Evolutionary conservation across 768 basidiomycete genomes (phyloP).

Genomic region (Amanita pallidorosea): DNA sequence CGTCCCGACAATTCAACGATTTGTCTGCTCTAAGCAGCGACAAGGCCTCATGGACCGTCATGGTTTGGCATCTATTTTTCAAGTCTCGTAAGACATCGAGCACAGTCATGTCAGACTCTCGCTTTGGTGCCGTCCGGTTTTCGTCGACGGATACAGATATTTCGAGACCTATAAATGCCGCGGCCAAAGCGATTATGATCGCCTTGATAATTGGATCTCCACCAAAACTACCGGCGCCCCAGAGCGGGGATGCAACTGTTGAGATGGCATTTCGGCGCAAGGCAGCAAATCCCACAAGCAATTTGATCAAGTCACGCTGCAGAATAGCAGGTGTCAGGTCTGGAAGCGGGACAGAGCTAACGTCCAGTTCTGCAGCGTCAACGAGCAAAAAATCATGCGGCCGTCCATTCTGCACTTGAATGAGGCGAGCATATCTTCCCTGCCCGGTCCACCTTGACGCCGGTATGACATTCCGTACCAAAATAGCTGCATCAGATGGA

Average conservation of each 20-base stretch:
- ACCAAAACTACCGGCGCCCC: constrained; percentile 25
- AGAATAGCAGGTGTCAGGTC: constrained; percentile 17
- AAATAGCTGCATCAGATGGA: constrained; percentile 14
- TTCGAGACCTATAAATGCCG: constrained; percentile 15
- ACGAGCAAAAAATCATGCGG: constrained; percentile 17
- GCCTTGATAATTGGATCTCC: constrained; percentile 22
- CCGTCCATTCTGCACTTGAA: not conserved
- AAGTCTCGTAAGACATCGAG: not conserved
- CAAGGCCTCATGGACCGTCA: not conserved
- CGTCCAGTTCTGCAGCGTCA: constrained; percentile 21
- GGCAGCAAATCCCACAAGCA: constrained; percentile 16
- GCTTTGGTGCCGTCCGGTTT: not conserved
- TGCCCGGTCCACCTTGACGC: constrained; percentile 16
- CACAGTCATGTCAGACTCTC: not conserved
- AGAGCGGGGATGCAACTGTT: constrained; percentile 17
- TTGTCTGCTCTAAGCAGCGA: not conserved
- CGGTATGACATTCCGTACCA: constrained; percentile 14
- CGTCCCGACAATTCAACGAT: not conserved
- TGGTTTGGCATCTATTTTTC: not conserved
- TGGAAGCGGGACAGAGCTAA: constrained; percentile 4
- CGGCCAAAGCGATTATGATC: constrained; percentile 17
- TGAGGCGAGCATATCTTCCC: constrained; percentile 14
- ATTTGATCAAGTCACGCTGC: constrained; percentile 19
- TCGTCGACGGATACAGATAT: constrained; percentile 17
- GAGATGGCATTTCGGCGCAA: constrained; percentile 12